Evolutionary conservation across 2,329 filamentous ascomycete genomes (phyloP), one percentile per base, ranked within the genome.

Genomic region (Plenodomus biglobosus): DNA sequence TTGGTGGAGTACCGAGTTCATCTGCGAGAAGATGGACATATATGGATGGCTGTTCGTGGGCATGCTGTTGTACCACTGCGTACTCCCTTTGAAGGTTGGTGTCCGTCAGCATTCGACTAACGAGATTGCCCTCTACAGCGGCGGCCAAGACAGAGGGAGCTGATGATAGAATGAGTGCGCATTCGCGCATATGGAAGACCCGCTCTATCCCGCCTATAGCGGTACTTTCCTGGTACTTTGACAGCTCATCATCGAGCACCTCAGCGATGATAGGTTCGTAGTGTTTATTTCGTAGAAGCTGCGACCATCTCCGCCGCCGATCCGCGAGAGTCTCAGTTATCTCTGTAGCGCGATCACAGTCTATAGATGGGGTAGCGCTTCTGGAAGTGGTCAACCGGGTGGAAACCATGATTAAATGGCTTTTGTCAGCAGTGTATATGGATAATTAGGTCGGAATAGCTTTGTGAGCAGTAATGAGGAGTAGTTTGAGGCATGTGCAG

Each of bases 1-100:
- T 64, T 1, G 62, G 64, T 2, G 61, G 49, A 0, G 50, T 36
- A 8, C 64, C 63, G n/a, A 53, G 3, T 0, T 46, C 44, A 32
- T 66, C 59, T 2, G 58, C 53, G 1, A 68, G 56, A 2, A 63
- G 40, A 20, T 69, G 64, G 10, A 64, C 48, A 36, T 69, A 68
- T 4, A 69, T 69, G 1, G 60, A 66, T 1, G 65, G 64, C 22
- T 66, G 62, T 0, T 47, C 5, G 8, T 55, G 38, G 7, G 64
- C 65, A 38, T 55, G 47, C 17, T 60, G 34, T n/a, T 50, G 52
- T 6, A 69, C 48, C 8, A 38, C 27, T 3, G 32, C 39, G 30
- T 66, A 61, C 19, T 66, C 53, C 19, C 34, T 34, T 40, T 63
- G 60, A 0, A 69, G 37, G 1, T 48, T 18, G 11, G 42, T 0